Base-by-base conservation (phyloP, 2,329 filamentous ascomycete genomes). In the Hymenoscyphus repandus region DNA sequence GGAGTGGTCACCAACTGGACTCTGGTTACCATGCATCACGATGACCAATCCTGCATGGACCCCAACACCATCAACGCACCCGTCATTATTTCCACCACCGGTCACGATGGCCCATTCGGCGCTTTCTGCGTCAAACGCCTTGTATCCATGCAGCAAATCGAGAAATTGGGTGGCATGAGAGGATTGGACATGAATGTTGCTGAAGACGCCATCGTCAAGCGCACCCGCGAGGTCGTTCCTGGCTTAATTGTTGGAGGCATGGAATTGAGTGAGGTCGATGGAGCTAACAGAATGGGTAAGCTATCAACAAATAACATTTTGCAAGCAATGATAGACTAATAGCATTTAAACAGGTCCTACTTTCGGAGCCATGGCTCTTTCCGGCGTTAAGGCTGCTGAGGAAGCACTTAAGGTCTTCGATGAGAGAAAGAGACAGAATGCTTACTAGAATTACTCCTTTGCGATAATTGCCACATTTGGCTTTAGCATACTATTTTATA, bases 1-100 rank as follows among this genome's bases (percentile, higher is more conserved):
- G 90, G 90, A 63, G 90, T 96, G 1, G 91, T 96, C 49, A 95
- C 89, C 64, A 96, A 96, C 79, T 96, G 90, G 90, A 96, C 90
- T 1, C 79, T 96, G 22, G 90, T 96, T 44, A 82, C 85, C 39
- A 87, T 92, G 77, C 86, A 91, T 70, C 87, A 91, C 70, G 86
- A 90, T 66, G 87, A 92, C 68, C 90, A 95, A 74, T 88, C 82
- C 55, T 96, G 90, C 85, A 95, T 96, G 90, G 91, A 96, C 69
- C 90, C 90, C 60, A 95, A 93, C 80, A 96, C 90, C 64, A 95
- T 96, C 79, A 96, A 95, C 67, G 89, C 90, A 0, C 90, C 90
- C 1, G 70, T 96, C 52, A 76, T 96, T 65, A 87, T 96, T 73
- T 90, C 85, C 51, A 96, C 90, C 20, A 96, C 90, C 0, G 91